These are phyloP conservation scores for Pleurotus citrinopileatus DNA, from an alignment of 768 basidiomycete genomes.

Conservation along the genomic window DNA sequence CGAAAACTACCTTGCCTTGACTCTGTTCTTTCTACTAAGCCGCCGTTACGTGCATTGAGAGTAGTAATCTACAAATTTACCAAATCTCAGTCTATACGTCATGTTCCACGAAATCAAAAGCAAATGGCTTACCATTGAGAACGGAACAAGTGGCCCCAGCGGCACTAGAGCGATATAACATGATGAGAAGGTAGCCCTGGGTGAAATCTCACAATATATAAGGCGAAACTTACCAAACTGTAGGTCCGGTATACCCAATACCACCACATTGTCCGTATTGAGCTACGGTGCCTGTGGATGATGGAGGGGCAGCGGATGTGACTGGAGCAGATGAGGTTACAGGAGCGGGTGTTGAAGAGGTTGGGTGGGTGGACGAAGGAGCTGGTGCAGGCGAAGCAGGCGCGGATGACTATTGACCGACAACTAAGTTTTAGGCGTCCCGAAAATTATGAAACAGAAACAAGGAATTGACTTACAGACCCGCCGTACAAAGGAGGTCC, in stretches of 20 bases:
- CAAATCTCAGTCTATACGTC: neutral
- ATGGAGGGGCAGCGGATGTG: constrained; percentile 11
- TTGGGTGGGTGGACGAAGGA: neutral
- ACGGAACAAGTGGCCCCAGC: constrained; percentile 34
- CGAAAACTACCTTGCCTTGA: too few species aligned
- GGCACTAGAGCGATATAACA: constrained; percentile 22
- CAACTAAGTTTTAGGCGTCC: neutral
- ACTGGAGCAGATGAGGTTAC: constrained; percentile 6
- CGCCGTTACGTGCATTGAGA: constrained; percentile 4
- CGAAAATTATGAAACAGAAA: neutral
- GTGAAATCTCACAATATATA: neutral
- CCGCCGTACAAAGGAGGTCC: constrained; percentile 46
- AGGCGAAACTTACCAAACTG: constrained; percentile 28
- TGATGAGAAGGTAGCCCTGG: neutral
- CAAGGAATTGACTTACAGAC: neutral
- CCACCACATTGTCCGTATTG: constrained; percentile 45
- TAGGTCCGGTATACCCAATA: constrained; percentile 34
- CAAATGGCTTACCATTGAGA: constrained; percentile 30
- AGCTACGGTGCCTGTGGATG: constrained; percentile 25
- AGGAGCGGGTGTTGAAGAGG: neutral
- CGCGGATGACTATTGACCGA: neutral
- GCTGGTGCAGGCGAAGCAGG: neutral
- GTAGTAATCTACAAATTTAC: constrained; percentile 2
- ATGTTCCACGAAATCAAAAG: neutral
- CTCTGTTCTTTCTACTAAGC: too few species aligned